A percentile compares a stretch with the other conserved stretches of the same genome.
phyloP scores from a whole-genome alignment of 768 basidiomycete species.

The Russula brevipes region DNA sequence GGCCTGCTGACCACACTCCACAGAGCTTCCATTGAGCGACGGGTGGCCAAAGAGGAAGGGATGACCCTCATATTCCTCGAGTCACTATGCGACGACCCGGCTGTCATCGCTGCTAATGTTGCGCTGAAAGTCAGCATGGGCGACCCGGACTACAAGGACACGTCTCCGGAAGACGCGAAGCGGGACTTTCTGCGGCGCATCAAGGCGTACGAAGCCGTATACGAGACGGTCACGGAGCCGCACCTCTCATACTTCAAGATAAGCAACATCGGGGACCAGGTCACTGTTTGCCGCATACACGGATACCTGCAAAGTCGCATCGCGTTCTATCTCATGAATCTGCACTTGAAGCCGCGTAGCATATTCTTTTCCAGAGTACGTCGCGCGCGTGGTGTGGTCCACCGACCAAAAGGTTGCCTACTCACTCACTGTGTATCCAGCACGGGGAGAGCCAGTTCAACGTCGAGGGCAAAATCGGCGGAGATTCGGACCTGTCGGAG shows the following conservation, averaged over 20 bases:
- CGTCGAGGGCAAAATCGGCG: constrained; percentile 93
- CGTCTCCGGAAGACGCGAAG: constrained; percentile 78
- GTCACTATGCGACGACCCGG: constrained; percentile 90
- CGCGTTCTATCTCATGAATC: constrained; percentile 97
- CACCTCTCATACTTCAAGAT: constrained; percentile 88
- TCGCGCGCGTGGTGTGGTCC: neutral
- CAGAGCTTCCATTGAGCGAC: constrained; percentile 78
- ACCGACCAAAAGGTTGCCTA: too few species aligned
- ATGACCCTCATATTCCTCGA: constrained; percentile 91
- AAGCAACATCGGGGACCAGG: constrained; percentile 87
- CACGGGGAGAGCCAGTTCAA: constrained; percentile 99
- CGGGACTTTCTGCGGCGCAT: constrained; percentile 89
- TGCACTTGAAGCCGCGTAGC: constrained; percentile 93
- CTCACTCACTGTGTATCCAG: constrained; percentile 38
- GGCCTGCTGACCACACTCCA: neutral
- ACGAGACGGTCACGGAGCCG: constrained; percentile 91
- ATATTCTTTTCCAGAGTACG: constrained; percentile 94
- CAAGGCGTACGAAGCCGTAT: constrained; percentile 88
- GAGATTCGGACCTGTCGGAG: constrained; percentile 85
- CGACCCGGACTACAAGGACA: constrained; percentile 96
- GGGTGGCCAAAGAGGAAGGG: constrained; percentile 82
- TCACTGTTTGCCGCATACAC: constrained; percentile 79
- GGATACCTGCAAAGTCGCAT: constrained; percentile 96
- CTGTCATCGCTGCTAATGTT: constrained; percentile 91
- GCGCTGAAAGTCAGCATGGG: constrained; percentile 94